These are phyloP conservation scores for Thermomyces lanuginosus DNA, from an alignment of 2,329 filamentous ascomycete genomes.

Conservation along the genomic window DNA sequence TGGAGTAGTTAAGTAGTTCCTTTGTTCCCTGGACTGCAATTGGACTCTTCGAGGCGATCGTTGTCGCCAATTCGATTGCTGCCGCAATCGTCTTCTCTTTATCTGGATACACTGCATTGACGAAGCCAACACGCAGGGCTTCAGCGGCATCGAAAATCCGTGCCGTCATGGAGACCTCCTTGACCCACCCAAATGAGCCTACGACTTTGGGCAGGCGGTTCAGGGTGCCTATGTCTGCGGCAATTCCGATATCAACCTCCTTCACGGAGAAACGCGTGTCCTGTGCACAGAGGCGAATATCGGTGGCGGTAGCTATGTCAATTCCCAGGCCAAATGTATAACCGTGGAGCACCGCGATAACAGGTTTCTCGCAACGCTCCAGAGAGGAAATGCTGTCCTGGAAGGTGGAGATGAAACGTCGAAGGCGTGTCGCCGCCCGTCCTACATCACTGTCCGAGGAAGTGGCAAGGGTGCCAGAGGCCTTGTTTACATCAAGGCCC, in stretches of 20 bases:
- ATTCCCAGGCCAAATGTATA: conserved; percentile 63
- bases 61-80: conserved; percentile 45
- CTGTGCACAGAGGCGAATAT: conserved; percentile 25
- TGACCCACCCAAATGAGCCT: conserved; percentile 31
- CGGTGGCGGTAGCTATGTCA: conserved; percentile 36
- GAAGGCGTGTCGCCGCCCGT: conserved; percentile 44
- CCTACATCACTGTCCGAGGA: conserved; percentile 43
- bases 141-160: conserved; percentile 30
- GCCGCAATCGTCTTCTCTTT: conserved; percentile 48
- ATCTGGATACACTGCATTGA: conserved; percentile 22
- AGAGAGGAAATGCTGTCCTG: conserved; percentile 61
- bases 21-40: conserved; percentile 80
- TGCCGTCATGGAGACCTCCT: conserved; percentile 32
- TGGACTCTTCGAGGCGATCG: conserved; percentile 67
- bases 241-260: conserved; percentile 35
- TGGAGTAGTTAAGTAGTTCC: conserved; percentile 64
- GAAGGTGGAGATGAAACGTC: conserved; percentile 59
- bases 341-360: conserved; percentile 68
- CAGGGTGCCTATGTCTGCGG: conserved; percentile 33
- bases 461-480: conserved; percentile 27
- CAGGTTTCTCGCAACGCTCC: conserved; percentile 82
- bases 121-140: conserved; percentile 28
- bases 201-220: conserved; percentile 32
- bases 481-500: conserved; percentile 67
- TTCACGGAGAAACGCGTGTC: conserved; percentile 29